Evolutionary conservation across 129 eudicot species (phyloP), one percentile per base, ranked within the genome.

Genomic region (Mikania micrantha): DNA sequence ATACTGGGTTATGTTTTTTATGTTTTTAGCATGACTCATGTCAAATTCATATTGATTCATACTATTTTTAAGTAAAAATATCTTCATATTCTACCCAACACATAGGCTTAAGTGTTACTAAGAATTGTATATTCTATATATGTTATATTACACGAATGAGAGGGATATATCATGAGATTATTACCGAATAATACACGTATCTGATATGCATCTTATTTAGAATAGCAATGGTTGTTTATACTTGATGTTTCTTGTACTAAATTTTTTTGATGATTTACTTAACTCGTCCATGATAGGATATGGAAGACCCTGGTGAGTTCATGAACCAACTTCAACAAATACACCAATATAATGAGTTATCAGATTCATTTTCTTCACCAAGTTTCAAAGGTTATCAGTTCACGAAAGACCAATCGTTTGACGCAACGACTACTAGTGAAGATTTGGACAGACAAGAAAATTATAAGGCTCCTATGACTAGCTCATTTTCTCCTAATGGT

Each of bases 301-400:
- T 39, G 58, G 72, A 64, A 12, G 72, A 73, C 17, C 56, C 34
- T 64, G 57, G 10, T 19, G 44, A 52, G 54, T 73, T 50, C 29
- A 73, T 73, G 65, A 25, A 40, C 35, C 78, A 71, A 8, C 36
- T 32, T 45, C 76, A 64, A 54, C 62, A 20, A 36, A 53, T 54
- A 31, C 34, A 27, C 29, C 21, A 56, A 17, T 73, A 63, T 54
- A 50, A 11, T 38, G 72, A 64, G 36, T 40, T 73, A 13, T 25
- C 39, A 11, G 78, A 73, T 52, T 64, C 78, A 11, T 38, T 52
- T 25, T 52, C 78, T 53, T 64, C 66, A 8, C 64, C 53, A 52
- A 12, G 57, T 3, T 60, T 62, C 32, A 49, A 73, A 73, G 64
- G 71, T 73, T 52, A 52, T 47, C 24, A 16, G 47, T 39, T 29